Base-by-base conservation (phyloP, 2,329 filamentous ascomycete species). In the Aureobasidium sp. region DNA sequence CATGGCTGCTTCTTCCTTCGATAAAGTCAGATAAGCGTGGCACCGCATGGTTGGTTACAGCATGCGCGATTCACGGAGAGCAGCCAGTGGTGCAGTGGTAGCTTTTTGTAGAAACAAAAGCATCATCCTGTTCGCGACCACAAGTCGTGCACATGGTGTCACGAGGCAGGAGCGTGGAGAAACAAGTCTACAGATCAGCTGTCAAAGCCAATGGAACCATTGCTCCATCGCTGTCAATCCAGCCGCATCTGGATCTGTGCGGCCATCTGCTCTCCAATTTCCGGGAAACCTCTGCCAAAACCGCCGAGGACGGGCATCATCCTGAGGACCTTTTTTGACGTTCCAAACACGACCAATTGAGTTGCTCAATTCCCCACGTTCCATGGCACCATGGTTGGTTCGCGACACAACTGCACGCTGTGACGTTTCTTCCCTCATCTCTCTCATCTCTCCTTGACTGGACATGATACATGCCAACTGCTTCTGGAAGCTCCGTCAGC, bases 1-100 rank as follows among this genome's bases (percentile, higher is more conserved):
- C 37, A 68, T 77, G 82, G 0, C 82, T 83, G 29, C 49, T 41
- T 78, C 83, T 20, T 83, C 87, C 66, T 0, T 75, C 37, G 25
- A 17, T 31, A 55, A 41, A 55, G 51, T 89, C 37, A 83, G 85
- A 63, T 79, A 80, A 64, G 85, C 89, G 70, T 83, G 69, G 71
- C 68, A 78, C 20, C 74, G 75, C 42, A 76, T 76, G 1, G 53
- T 57, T 34, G 1, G 53, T 57, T 34, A 31, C 53, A 57, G 39
- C 39, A 45, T 45, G 53, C 25, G 53, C 17, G 12, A 39, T 5
- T n/a, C 8, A 17, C 22, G 22, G 27, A 20, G 41, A 9, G 34
- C 9, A 25, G n/a, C 12, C 31, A 2, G 31, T 52, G 51, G 37
- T 55, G 42, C 31, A 2, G 31, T 52, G 51, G 37, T 55, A 55